phyloP scores from a whole-genome alignment of 257 asterid species.

The Plectranthus barbatus region DNA sequence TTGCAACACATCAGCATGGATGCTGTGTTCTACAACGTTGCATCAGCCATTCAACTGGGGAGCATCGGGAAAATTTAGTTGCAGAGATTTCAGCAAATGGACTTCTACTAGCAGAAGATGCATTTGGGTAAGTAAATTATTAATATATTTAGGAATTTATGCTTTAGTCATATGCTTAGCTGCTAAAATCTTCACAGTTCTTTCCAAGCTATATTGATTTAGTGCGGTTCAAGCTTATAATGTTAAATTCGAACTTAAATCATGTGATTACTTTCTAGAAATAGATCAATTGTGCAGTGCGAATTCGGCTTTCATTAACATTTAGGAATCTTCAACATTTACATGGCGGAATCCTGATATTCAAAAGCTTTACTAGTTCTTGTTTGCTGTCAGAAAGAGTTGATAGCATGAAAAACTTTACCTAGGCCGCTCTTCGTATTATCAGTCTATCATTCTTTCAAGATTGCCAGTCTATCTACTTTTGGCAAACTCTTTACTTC shows the following conservation, averaged over 20 bases:
- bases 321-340: no score
- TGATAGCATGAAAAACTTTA: not conserved
- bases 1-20: slow-evolving; percentile 94
- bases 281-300: not conserved
- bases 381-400: not conserved
- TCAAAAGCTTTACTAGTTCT: not conserved
- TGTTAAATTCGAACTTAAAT: not conserved
- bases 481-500: no score
- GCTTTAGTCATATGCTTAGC: not conserved
- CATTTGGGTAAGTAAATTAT: slow-evolving; percentile 63
- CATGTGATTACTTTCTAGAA: not conserved
- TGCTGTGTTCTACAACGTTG: slow-evolving; percentile 95
- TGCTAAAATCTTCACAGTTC: not conserved
- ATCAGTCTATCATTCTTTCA: no score
- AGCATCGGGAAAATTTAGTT: slow-evolving; percentile 52
- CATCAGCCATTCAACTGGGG: slow-evolving; percentile 68
- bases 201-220: not conserved
- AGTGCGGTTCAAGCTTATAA: not conserved
- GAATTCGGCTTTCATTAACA: not conserved
- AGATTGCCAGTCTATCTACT: no score
- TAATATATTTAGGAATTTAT: not conserved
- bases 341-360: no score
- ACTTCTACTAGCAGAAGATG: slow-evolving; percentile 84
- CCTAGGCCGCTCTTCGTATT: no score
- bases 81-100: slow-evolving; percentile 70